phyloP scores from a whole-genome alignment of 441 rosid genomes.

The Populus hybrid region DNA sequence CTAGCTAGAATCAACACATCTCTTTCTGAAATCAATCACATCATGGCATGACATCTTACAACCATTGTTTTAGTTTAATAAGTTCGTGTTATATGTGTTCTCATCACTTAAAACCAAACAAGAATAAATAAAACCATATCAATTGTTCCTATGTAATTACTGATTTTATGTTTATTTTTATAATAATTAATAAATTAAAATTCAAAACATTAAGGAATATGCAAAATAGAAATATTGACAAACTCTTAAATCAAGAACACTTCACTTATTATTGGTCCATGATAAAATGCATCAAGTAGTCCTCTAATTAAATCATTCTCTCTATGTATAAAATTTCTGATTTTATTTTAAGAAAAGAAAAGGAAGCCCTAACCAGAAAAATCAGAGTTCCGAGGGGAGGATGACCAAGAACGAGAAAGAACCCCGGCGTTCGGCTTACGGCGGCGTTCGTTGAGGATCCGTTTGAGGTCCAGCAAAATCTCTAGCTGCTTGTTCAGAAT shows the following conservation, averaged over 20 bases:
- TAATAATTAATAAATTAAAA: no score
- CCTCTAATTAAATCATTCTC: neutral
- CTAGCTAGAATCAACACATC: neutral
- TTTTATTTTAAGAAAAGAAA: neutral
- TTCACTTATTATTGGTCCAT: no score
- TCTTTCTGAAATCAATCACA: neutral
- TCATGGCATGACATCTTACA: neutral
- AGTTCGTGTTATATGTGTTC: neutral
- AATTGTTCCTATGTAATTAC: neutral
- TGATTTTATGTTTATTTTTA: no score
- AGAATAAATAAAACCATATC: no score
- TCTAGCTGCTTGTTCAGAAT: constrained; percentile 66
- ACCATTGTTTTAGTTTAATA: neutral
- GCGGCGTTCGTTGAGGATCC: constrained; percentile 44
- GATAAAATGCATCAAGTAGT: no score
- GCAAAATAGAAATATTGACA: no score
- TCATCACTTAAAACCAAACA: neutral
- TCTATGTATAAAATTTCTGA: neutral
- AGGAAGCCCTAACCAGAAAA: constrained; percentile 48
- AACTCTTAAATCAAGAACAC: no score
- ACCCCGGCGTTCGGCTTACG: constrained; percentile 31
- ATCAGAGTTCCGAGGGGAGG: constrained; percentile 55
- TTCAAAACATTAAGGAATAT: no score
- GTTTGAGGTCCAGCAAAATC: constrained; percentile 67
- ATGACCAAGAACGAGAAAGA: constrained; percentile 42